Evolutionary conservation across 371 early-diverging fungal genomes (phyloP), one percentile per base, ranked within the genome.

Genomic region (Mortierella sp.): DNA sequence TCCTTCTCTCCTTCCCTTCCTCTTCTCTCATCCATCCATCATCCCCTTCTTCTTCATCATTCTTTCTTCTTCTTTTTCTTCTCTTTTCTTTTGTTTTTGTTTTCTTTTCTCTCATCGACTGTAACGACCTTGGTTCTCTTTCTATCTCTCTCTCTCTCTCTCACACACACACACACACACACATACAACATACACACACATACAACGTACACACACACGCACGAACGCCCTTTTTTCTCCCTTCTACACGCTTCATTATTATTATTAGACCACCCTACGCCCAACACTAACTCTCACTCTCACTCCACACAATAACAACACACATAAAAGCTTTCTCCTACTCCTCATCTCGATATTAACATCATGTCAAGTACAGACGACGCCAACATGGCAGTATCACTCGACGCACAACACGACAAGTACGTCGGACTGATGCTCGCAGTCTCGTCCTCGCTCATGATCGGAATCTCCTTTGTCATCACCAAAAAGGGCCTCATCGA

Each of bases 401-500:
- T 91, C 50, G 79, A 79, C 63, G 79, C 79, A 67, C 79, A 79
- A 44, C 91, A 91, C 73, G 93, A 94, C 77, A 96, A 94, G 79
- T 94, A 95, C 77, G 92, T 96, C 77, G 97, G 97, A 43, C 90
- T 96, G 82, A 89, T 90, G 34, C 90, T 97, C 39, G 97, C 97
- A 76, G 86, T 96, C 72, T 86, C 91, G 52, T 96, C 96, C 63
- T 92, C 94, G 68, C 64, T 92, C 64, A 91, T 96, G 83, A 96
- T 96, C 79, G 97, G 97, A 45, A 87, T 90, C 53, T 92, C 93
- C 41, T 95, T 95, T 74, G 92, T 97, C 67, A 87, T 97, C 81
- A 96, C 96, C 64, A 97, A 97, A 86, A 94, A 91, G 79, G 97
- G 96, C 22, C 89, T 97, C 34, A 88, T 92, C 66, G 91, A 92